These are phyloP conservation scores for Entrophospora sp. DNA, from an alignment of 192 early-diverging fungal species.

Conservation along the genomic window DNA sequence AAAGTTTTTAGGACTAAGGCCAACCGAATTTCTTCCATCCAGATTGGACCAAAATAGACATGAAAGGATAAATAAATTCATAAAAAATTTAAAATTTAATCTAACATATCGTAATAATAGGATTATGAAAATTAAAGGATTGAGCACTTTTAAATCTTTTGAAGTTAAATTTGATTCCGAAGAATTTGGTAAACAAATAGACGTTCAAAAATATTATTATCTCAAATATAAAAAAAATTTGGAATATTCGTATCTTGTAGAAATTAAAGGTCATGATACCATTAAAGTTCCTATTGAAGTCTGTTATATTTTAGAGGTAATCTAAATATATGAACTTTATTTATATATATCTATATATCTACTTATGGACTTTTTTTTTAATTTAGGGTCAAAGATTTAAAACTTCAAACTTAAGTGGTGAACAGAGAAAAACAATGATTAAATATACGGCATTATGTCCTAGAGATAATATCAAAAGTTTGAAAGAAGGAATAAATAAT, in stretches of 20 bases:
- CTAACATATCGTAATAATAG: too few relatives aligned
- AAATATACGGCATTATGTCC: conserved; percentile 81
- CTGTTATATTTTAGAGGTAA: conserved; percentile 62
- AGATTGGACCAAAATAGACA: neutral
- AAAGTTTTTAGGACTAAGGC: neutral
- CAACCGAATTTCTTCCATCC: neutral
- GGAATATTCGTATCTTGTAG: conserved; percentile 69
- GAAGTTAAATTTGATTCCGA: neutral
- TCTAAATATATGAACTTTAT: too few relatives aligned
- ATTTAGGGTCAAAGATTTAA: conserved; percentile 66
- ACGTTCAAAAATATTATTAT: conserved; percentile 69
- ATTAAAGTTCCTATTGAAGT: conserved; percentile 81
- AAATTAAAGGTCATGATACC: conserved; percentile 59
- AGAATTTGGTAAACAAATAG: conserved; percentile 37
- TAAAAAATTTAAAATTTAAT: neutral
- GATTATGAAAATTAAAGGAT: too few relatives aligned
- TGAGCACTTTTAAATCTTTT: too few relatives aligned
- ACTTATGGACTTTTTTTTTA: neutral
- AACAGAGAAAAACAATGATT: conserved; percentile 91
- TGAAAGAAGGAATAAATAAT: conserved; percentile 54
- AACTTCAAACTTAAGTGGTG: conserved; percentile 67
- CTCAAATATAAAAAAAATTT: conserved; percentile 63
- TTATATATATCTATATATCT: neutral
- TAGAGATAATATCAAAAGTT: conserved; percentile 64
- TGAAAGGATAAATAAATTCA: neutral